Percentiles rank a stretch among this genome's conserved stretches.
Conservation (phyloP, 352 stramenopile genomes). For the Phytophthora cactorum region DNA sequence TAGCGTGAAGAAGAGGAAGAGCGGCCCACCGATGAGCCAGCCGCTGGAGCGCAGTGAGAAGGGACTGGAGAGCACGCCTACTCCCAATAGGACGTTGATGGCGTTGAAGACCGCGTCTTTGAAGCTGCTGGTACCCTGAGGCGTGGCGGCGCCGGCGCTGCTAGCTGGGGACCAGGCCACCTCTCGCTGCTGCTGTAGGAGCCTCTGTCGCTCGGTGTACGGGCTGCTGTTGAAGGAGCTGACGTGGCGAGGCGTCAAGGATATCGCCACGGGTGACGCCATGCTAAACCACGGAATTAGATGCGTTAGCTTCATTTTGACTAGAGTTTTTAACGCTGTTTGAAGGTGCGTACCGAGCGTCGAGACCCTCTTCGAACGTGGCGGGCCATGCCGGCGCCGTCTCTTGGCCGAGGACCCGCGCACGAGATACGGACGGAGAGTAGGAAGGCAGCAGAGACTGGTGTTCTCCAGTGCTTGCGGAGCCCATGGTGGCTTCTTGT, state of each 20-base stretch:
- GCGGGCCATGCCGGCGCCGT: conserved; percentile 59
- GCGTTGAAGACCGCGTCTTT: conserved; percentile 83
- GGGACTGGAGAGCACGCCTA: conserved; percentile 84
- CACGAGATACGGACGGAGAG: conserved; percentile 54
- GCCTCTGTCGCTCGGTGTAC: conserved; percentile 51
- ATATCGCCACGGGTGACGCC: conserved; percentile 55
- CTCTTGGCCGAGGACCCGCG: conserved; percentile 37
- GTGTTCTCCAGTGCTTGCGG: conserved; percentile 22
- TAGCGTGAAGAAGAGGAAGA: conserved; percentile 87
- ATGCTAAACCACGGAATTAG: conserved; percentile 31
- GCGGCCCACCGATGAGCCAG: conserved; percentile 66
- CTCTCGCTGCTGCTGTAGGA: conserved; percentile 41
- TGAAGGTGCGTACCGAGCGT: conserved; percentile 41
- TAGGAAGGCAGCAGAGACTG: conserved; percentile 68
- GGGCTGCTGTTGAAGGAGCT: conserved; percentile 41
- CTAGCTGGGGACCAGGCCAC: conserved; percentile 30
- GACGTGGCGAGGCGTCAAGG: conserved; percentile 24
- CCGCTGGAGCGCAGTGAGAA: conserved; percentile 84
- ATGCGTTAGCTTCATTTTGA: not conserved
- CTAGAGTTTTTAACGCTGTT: not conserved
- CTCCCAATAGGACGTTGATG: conserved; percentile 88
- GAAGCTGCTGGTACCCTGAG: conserved; percentile 68
- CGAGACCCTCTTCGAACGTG: conserved; percentile 80
- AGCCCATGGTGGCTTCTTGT: conserved; percentile 26
- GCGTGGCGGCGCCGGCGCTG: conserved; percentile 10